These are phyloP conservation scores for Gossypium longicalyx DNA, from an alignment of 345 rosid genomes.

Conservation along the genomic window DNA sequence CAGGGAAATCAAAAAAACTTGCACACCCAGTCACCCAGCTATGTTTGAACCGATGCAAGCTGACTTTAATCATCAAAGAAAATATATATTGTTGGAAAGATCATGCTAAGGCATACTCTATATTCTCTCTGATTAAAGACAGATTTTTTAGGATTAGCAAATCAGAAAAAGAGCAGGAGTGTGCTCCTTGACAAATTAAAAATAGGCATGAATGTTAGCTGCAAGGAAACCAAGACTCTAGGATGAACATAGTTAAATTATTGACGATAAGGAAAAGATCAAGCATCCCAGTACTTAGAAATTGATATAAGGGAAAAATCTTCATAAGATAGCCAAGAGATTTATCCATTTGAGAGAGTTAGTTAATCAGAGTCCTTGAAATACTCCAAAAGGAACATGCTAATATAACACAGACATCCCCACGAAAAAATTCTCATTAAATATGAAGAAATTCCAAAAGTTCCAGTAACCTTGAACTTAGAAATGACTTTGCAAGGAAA, in stretches of 20 bases:
- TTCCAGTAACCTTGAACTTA: not conserved
- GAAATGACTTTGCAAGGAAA: conserved; percentile 15
- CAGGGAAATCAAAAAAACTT: conserved; percentile 10
- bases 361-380: not conserved
- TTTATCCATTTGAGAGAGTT: conserved; percentile 7
- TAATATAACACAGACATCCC: conserved; percentile 7
- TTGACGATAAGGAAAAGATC: not conserved
- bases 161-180: not conserved
- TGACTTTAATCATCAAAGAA: not conserved
- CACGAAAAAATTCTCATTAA: not conserved
- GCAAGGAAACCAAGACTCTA: not conserved
- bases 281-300: not conserved
- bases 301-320: not conserved
- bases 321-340: not conserved
- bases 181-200: not conserved
- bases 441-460: not conserved
- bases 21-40: not conserved
- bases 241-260: not conserved
- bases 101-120: not conserved
- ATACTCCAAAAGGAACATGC: not conserved
- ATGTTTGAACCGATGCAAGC: not conserved
- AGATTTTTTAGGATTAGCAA: not conserved
- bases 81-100: not conserved
- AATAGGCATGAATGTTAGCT: not conserved
- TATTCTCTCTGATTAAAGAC: not conserved